These are phyloP conservation scores for Ogataea salicorniae DNA, from an alignment of 805 yeast genomes.

Conservation along the genomic window DNA sequence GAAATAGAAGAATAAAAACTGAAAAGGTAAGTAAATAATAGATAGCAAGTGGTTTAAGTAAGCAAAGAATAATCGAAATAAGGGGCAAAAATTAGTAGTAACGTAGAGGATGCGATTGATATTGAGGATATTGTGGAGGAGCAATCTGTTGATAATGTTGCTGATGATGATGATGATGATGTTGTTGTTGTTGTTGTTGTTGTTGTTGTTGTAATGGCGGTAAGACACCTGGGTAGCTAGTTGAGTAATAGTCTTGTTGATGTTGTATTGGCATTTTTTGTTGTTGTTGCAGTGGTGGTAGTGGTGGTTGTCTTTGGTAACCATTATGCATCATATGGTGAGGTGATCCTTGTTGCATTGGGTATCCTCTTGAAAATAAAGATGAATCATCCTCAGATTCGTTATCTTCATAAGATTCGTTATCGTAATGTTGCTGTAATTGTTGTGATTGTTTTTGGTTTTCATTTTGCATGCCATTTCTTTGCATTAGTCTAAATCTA, in stretches of 20 bases:
- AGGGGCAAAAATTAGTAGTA: neutral
- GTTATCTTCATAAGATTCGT: neutral
- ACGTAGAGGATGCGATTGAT: neutral
- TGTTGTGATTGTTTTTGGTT: slow-evolving; percentile 1
- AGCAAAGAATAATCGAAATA: too few relatives aligned
- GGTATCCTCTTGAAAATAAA: too few relatives aligned
- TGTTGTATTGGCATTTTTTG: neutral
- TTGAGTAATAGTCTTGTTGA: too few relatives aligned
- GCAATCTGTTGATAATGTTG: slow-evolving; percentile 1
- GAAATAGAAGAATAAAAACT: too few relatives aligned
- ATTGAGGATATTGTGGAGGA: neutral
- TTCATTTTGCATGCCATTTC: slow-evolving; percentile 1
- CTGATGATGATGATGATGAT: slow-evolving; percentile 4
- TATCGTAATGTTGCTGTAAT: neutral
- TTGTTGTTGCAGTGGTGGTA: neutral
- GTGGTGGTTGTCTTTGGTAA: neutral
- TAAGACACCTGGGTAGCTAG: too few relatives aligned
- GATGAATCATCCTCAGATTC: neutral
- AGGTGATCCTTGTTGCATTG: neutral
- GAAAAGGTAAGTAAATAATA: too few relatives aligned
- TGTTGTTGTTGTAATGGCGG: neutral
- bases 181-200: neutral
- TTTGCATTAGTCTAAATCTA: slow-evolving; percentile 11
- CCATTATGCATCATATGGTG: neutral
- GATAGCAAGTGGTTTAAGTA: neutral